Evolutionary conservation across 2,329 filamentous ascomycete genomes (phyloP).

Genomic region (Neonectria magnoliae): DNA sequence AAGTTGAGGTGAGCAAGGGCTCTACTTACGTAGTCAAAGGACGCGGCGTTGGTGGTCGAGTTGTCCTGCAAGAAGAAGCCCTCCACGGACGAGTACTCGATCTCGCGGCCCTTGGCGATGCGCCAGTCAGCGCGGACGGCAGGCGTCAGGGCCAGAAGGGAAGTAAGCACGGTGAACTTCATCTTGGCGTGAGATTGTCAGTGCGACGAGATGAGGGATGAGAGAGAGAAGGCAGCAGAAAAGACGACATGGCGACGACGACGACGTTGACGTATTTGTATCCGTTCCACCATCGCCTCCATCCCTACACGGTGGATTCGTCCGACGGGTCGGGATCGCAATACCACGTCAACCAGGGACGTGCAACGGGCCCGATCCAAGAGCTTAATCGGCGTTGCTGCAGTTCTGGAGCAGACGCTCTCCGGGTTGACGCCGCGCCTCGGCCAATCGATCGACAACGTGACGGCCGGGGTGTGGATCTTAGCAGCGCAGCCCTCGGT

Average conservation of each 20-base stretch:
- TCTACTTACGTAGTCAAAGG: slow-evolving; percentile 70
- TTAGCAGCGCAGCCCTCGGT: slow-evolving; percentile 26
- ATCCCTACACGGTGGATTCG: not conserved
- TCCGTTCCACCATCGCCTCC: not conserved
- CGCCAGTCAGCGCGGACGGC: slow-evolving; percentile 45
- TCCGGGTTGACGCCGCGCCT: slow-evolving; percentile 16
- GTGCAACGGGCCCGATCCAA: not conserved
- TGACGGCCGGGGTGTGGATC: slow-evolving; percentile 34
- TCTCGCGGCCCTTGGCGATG: slow-evolving; percentile 50
- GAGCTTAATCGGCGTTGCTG: not conserved
- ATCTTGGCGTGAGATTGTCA: slow-evolving; percentile 33
- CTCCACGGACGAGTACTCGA: slow-evolving; percentile 68
- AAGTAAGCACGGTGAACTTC: slow-evolving; percentile 45
- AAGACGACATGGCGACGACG: not conserved
- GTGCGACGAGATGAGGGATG: not conserved
- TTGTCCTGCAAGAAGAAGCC: slow-evolving; percentile 75
- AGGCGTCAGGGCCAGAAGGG: slow-evolving; percentile 44
- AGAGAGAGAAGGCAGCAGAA: not conserved
- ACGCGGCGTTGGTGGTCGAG: slow-evolving; percentile 60
- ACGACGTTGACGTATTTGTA: slow-evolving; percentile 1
- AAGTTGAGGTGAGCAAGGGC: not conserved
- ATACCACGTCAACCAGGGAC: too few species aligned
- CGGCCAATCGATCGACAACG: slow-evolving; percentile 46
- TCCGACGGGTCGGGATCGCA: not conserved
- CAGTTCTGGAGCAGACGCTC: not conserved